These are phyloP conservation scores for Sphaerulina populicola DNA, from an alignment of 2,329 filamentous ascomycete species.

Conservation along the genomic window DNA sequence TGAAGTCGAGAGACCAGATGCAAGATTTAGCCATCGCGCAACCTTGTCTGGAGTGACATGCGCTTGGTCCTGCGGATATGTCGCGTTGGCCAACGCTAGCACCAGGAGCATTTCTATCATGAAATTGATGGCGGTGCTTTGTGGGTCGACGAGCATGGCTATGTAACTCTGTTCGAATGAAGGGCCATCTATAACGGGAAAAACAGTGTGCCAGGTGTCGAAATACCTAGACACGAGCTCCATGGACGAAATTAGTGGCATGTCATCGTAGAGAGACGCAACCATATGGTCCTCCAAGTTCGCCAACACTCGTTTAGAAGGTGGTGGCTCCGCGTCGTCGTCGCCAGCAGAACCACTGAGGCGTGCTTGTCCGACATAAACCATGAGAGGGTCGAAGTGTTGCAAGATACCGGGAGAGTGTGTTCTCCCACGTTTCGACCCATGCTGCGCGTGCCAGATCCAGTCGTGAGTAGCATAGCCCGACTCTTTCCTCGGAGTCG, in stretches of 20 bases:
- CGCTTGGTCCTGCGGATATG: conserved; percentile 7
- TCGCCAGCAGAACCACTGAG: neutral
- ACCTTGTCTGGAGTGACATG: neutral
- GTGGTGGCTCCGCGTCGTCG: neutral
- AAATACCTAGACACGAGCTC: conserved; percentile 13
- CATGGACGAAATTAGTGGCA: conserved; percentile 1
- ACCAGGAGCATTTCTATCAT: conserved; percentile 6
- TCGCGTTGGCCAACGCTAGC: conserved; percentile 9
- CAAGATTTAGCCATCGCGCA: conserved; percentile 10
- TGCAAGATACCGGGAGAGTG: conserved; percentile 3
- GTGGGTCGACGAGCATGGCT: conserved; percentile 2
- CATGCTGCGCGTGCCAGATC: neutral
- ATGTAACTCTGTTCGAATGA: conserved; percentile 2
- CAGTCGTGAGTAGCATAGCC: conserved; percentile 4
- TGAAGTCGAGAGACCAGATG: conserved; percentile 4
- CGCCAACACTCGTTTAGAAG: neutral
- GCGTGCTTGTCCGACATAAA: conserved; percentile 5
- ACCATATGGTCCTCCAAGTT: neutral
- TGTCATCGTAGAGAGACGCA: conserved; percentile 7
- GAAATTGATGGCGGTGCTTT: conserved; percentile 2
- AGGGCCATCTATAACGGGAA: conserved; percentile 3
- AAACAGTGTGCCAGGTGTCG: conserved; percentile 11
- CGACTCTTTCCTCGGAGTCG: neutral
- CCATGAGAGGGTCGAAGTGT: conserved; percentile 9
- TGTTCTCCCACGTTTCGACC: conserved; percentile 2